Conservation (phyloP, 2,329 filamentous ascomycete genomes). For the Fusarium papillatum region DNA sequence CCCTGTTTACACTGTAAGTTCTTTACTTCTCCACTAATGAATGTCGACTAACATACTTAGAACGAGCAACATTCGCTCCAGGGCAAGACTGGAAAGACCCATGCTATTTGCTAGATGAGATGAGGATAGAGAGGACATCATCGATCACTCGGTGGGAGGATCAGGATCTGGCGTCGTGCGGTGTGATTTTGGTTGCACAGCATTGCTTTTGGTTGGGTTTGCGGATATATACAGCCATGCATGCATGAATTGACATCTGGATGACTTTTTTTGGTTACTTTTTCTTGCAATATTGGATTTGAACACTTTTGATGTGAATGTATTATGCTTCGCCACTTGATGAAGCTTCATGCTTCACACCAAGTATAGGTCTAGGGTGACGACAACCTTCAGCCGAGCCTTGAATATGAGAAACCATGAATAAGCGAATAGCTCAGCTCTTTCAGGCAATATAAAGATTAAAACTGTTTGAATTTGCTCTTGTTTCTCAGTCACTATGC, state of each 20-base stretch:
- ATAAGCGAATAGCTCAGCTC: neutral
- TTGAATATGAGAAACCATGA: too few relatives aligned
- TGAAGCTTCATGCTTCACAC: too few relatives aligned
- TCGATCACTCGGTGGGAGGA: slow-evolving; percentile 12
- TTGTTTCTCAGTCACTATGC: neutral
- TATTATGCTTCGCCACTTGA: neutral
- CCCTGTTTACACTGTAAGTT: slow-evolving; percentile 57
- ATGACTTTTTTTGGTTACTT: slow-evolving; percentile 8
- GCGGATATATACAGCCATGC: slow-evolving; percentile 15
- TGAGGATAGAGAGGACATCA: slow-evolving; percentile 23
- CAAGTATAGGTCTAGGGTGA: too few relatives aligned
- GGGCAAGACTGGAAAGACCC: slow-evolving; percentile 92
- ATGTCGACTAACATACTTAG: slow-evolving; percentile 48
- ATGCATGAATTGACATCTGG: slow-evolving; percentile 31
- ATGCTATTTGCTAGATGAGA: slow-evolving; percentile 79
- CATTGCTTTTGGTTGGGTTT: slow-evolving; percentile 12
- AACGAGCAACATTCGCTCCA: slow-evolving; percentile 90
- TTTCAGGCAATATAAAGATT: neutral
- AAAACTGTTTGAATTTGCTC: neutral
- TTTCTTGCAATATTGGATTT: too few relatives aligned
- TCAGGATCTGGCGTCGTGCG: slow-evolving; percentile 34
- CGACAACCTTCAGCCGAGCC: too few relatives aligned
- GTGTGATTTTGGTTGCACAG: slow-evolving; percentile 19
- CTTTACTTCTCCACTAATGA: too few relatives aligned
- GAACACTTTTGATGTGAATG: neutral